Evolutionary conservation across 441 rosid genomes (phyloP).

Genomic region (Gossypium laxum): DNA sequence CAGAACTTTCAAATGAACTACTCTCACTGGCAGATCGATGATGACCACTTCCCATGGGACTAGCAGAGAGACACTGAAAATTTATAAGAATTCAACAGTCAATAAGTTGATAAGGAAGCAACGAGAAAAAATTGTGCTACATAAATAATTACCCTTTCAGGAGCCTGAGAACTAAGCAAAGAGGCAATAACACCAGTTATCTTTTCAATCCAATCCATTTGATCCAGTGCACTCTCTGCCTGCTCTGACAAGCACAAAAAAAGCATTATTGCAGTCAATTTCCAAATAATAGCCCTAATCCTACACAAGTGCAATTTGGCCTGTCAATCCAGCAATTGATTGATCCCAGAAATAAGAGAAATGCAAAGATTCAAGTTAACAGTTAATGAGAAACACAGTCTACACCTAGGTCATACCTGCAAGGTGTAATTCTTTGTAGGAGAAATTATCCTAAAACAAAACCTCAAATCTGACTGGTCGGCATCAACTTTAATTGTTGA

Average conservation of each 20-base stretch:
- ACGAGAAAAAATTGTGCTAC: slow-evolving; percentile 11
- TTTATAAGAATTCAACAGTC: slow-evolving; percentile 21
- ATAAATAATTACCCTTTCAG: slow-evolving; percentile 58
- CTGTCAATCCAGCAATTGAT: not conserved
- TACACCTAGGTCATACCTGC: slow-evolving; percentile 58
- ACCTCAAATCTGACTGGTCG: slow-evolving; percentile 95
- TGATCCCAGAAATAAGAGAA: slow-evolving; percentile 4
- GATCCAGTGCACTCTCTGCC: slow-evolving; percentile 98
- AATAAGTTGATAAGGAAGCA: slow-evolving; percentile 13
- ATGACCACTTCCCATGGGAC: slow-evolving; percentile 92
- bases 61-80: slow-evolving; percentile 61
- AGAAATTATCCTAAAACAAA: slow-evolving; percentile 98
- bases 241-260: slow-evolving; percentile 74
- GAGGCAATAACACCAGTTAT: slow-evolving; percentile 99
- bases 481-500: slow-evolving; percentile 95
- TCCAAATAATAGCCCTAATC: not conserved
- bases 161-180: slow-evolving; percentile 90
- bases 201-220: slow-evolving; percentile 99
- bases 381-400: slow-evolving; percentile 15
- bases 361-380: not conserved
- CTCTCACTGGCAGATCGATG: slow-evolving; percentile 97
- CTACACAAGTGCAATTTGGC: not conserved
- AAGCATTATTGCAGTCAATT: slow-evolving; percentile 27
- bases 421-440: slow-evolving; percentile 94
- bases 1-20: slow-evolving; percentile 96